Base-by-base conservation (phyloP, 108 stramenopile species). In the Schizochytrium sp. region DNA sequence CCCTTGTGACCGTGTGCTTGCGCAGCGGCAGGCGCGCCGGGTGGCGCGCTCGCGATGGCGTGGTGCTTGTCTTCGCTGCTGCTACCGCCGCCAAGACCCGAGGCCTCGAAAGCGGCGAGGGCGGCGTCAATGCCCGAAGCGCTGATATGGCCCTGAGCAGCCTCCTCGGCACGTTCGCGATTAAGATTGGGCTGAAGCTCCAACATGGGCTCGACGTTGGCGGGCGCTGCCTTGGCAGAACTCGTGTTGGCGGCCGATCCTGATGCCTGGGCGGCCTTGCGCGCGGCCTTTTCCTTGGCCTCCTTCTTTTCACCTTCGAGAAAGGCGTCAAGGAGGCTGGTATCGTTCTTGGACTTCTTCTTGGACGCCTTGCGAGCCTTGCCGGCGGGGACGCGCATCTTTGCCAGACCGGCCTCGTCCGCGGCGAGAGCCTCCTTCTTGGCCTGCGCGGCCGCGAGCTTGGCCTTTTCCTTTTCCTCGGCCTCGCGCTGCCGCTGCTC, bases 41-140 rank as follows among this genome's bases (percentile, higher is more conserved):
- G 90, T 43, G 90, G 60, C 10, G 44, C 91, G 12, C 57, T 71
- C 10, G 76, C 87, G 23, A 34, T 18, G 51, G 43, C 76, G 0
- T 41, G 14, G 25, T 14, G 41, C 25, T 14, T 10, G 4, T 69
- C 14, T 23, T 8, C 21, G 55, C 14, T 16, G 55, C 16, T 16
- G 55, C 55, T 57, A 1, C 16, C 4, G 16, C 16, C 55, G 16
- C 55, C 16, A 69, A 69, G 8, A 8, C 34, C 25, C 21, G 14
- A 16, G 25, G 63, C 63, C 63, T 91, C 72, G 28, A 93, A 44
- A 48, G 90, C 90, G 5, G 87, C 89, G 45, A 94, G 88, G 23
- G 93, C 93, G 57, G 88, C 55, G 72, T 93, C 92, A 4, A 93
- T 91, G 29, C 96, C 96, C 23, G 60, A 48, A 21, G 88, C 88